Base-by-base conservation (phyloP, 805 yeast genomes). In the Metschnikowia vanudenii region DNA sequence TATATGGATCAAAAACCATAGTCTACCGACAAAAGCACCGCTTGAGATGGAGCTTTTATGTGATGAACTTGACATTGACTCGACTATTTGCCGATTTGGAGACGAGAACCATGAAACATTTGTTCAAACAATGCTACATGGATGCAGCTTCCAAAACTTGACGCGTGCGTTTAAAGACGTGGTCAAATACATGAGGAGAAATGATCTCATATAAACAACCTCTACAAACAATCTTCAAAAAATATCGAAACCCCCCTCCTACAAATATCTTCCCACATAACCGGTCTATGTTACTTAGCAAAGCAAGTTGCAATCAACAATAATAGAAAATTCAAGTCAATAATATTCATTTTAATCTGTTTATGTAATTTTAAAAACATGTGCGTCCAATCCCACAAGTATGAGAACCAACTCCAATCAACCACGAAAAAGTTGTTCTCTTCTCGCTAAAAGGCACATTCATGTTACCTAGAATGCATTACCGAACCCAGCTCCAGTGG, bases 401-500 rank as follows among this genome's bases (percentile, higher is more conserved):
- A 20, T 24, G 16, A 30, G 20, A 17, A 4, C 17, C 19, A 26
- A 28, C 47, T 37, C 47, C 48, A 46, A 50, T 50, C 53, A 50
- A 50, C 53, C 53, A 50, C 50, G 53, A 50, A 50, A 43, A 34
- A 45, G 47, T n/a, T 18, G 37, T 24, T 30, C 19, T 26, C 19
- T 11, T 12, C 36, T 4, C 14, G 14, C 6, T 4, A 11, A 13
- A 14, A 2, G 16, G 16, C 9, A 6, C 31, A 4, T 11, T 26
- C 35, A 10, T 30, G 28, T 18, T 39, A 18, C 30, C 44, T 60
- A 68, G 51, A 65, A 68, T 10, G 68, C 70, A 51, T 80, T 82
- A 58, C 88, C 85, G 66, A 84, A 82, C 10, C 86, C 87, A 61
- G 80, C 74, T 45, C 90, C 90, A 30, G 89, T 84, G 47, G 84